phyloP scores from a whole-genome alignment of 129 eudicot genomes.

The Pittosporum tobira region DNA sequence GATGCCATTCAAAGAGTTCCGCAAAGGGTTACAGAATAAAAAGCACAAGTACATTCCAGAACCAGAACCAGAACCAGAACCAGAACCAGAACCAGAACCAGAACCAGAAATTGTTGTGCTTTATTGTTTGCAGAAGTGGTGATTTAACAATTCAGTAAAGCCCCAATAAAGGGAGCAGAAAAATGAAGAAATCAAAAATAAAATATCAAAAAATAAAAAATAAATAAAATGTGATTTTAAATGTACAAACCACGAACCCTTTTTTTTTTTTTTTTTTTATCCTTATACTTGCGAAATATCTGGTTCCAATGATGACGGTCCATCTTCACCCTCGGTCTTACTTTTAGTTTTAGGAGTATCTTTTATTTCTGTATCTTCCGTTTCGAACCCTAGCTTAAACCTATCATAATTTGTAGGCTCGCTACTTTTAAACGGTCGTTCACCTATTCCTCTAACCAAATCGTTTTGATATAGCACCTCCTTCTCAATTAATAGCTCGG shows the following conservation, averaged over 20 bases:
- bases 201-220: background rate
- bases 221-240: background rate
- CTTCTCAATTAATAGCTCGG: constrained; percentile 65
- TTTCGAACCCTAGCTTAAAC: constrained; percentile 50
- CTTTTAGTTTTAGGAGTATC: constrained; percentile 4
- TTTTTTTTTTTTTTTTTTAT: constrained; percentile 1
- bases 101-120: too few relatives aligned
- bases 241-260: background rate
- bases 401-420: constrained; percentile 68
- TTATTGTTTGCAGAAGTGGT: background rate
- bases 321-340: constrained; percentile 31
- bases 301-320: constrained; percentile 28
- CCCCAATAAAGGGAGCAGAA: background rate
- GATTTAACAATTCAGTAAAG: background rate
- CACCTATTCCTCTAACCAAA: constrained; percentile 54
- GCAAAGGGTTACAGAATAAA: too few relatives aligned
- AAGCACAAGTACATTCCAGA: too few relatives aligned
- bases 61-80: too few relatives aligned
- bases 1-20: too few relatives aligned
- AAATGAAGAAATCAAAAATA: background rate
- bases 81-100: background rate
- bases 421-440: constrained; percentile 49
- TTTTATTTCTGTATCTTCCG: constrained; percentile 14
- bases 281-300: constrained; percentile 28
- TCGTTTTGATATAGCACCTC: constrained; percentile 77